Evolutionary conservation across 441 rosid species (phyloP).

Genomic region (Pelargonium australe): DNA sequence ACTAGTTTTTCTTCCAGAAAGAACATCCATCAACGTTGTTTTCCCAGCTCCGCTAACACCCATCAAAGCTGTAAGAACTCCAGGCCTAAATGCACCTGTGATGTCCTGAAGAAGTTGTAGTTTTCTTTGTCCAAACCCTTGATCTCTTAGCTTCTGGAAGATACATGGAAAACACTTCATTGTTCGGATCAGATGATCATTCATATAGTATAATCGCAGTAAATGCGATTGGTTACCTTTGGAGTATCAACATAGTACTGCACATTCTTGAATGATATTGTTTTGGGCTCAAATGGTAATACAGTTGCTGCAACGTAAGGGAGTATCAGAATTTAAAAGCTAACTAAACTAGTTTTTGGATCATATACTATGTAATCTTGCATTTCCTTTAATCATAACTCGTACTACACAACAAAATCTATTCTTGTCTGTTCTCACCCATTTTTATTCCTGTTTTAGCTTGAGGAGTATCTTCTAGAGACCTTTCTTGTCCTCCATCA

Average conservation of each 20-base stretch:
- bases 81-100: slow-evolving; percentile 84
- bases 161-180: neutral
- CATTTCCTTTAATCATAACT: neutral
- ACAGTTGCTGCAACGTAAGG: slow-evolving; percentile 36
- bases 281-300: slow-evolving; percentile 56
- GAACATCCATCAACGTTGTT: slow-evolving; percentile 71
- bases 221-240: slow-evolving; percentile 31
- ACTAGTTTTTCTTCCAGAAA: slow-evolving; percentile 65
- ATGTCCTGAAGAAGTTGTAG: slow-evolving; percentile 63
- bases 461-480: slow-evolving; percentile 11
- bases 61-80: slow-evolving; percentile 87
- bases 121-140: slow-evolving; percentile 45
- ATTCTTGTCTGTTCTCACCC: neutral
- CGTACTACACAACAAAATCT: no score
- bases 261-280: slow-evolving; percentile 51
- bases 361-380: slow-evolving; percentile 5
- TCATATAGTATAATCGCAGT: no score
- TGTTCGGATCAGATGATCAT: no score
- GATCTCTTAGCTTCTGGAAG: slow-evolving; percentile 47
- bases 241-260: slow-evolving; percentile 57
- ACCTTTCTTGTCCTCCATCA: neutral
- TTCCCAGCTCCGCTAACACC: slow-evolving; percentile 93
- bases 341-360: no score
- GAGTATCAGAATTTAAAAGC: neutral
- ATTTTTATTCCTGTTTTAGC: slow-evolving; percentile 13